phyloP scores from a whole-genome alignment of 163 green algal genomes.

The Chloromonas sp. region DNA sequence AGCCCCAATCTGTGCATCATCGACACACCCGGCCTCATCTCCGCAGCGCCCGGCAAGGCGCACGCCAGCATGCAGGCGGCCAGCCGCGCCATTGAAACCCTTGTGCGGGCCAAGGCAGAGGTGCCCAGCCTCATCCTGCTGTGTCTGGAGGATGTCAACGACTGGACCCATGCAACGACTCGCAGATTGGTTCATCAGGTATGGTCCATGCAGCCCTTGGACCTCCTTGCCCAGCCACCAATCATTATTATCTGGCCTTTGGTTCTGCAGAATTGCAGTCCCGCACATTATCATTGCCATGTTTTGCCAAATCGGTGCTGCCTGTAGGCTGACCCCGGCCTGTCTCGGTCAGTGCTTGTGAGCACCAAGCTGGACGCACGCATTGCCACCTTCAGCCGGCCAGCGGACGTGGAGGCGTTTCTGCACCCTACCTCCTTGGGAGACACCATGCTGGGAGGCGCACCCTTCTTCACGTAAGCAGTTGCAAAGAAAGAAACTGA shows the following conservation, averaged over 20 bases:
- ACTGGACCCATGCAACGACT: slow-evolving; percentile 95
- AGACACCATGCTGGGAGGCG: slow-evolving; percentile 75
- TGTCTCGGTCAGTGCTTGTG: slow-evolving; percentile 78
- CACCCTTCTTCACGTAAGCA: slow-evolving; percentile 89
- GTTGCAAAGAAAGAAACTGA: background rate
- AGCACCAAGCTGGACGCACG: slow-evolving; percentile 75
- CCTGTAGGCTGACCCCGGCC: slow-evolving; percentile 14
- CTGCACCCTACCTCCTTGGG: slow-evolving; percentile 37
- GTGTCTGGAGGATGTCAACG: slow-evolving; percentile 89
- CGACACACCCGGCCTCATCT: slow-evolving; percentile 92
- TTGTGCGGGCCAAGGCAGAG: slow-evolving; percentile 82
- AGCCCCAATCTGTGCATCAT: slow-evolving; percentile 98
- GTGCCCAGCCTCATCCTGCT: slow-evolving; percentile 91
- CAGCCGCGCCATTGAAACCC: slow-evolving; percentile 71
- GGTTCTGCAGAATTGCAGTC: too few species aligned
- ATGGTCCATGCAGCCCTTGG: background rate
- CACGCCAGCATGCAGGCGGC: slow-evolving; percentile 71
- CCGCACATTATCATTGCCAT: too few species aligned
- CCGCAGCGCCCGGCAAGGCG: slow-evolving; percentile 76
- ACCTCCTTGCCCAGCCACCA: too few species aligned
- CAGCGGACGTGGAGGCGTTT: slow-evolving; percentile 21
- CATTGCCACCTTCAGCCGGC: slow-evolving; percentile 13
- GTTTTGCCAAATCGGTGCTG: background rate
- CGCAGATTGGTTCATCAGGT: slow-evolving; percentile 87
- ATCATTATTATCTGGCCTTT: too few species aligned